Conservation (phyloP, 805 yeast genomes). For the Candida ficus region DNA sequence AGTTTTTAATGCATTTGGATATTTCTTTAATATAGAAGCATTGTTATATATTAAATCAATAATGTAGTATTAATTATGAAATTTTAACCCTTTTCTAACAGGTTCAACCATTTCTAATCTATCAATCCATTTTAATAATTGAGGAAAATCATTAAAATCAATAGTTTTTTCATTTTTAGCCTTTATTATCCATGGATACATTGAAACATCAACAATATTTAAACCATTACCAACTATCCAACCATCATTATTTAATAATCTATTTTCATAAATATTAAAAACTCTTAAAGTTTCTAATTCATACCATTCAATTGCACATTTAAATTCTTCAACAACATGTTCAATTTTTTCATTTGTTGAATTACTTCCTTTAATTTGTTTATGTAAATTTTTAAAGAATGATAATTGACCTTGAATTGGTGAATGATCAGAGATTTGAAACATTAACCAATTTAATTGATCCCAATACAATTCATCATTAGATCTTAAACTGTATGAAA, state of each 20-base stretch:
- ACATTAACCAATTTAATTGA: slow-evolving; percentile 43
- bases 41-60: background rate
- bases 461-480: slow-evolving; percentile 35
- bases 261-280: slow-evolving; percentile 3
- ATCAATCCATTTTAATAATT: slow-evolving; percentile 5
- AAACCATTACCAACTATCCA: slow-evolving; percentile 9
- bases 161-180: background rate
- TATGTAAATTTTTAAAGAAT: background rate
- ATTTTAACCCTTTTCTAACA: slow-evolving; percentile 4
- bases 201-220: slow-evolving; percentile 7
- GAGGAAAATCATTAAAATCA: slow-evolving; percentile 1
- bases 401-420: slow-evolving; percentile 54
- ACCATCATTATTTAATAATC: slow-evolving; percentile 1
- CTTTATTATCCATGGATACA: slow-evolving; percentile 6
- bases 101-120: slow-evolving; percentile 8
- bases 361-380: background rate
- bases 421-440: slow-evolving; percentile 50
- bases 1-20: no score
- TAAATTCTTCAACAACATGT: slow-evolving; percentile 1
- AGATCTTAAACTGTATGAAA: slow-evolving; percentile 24
- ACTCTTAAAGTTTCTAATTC: background rate
- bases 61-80: background rate
- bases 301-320: slow-evolving; percentile 3
- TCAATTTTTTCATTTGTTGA: no score
- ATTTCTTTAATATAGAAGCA: background rate